Conservation (phyloP, 2,329 filamentous ascomycete species). For the Microdochium trichocladiopsis region DNA sequence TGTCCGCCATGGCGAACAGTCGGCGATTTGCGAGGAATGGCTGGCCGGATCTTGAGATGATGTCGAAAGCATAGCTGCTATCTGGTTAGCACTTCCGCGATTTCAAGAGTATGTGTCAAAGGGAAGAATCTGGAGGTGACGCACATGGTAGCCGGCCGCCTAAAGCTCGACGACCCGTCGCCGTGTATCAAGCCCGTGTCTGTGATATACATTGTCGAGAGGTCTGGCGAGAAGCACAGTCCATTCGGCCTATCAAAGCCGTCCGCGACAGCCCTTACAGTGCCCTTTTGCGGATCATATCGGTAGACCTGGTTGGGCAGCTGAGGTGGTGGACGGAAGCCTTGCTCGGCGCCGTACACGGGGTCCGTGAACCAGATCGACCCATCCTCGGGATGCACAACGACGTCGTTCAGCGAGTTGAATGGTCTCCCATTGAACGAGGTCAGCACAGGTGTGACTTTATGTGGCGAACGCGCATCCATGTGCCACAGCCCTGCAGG, state of each 20-base stretch:
- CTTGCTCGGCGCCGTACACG: slow-evolving; percentile 38
- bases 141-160: slow-evolving; percentile 17
- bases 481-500: slow-evolving; percentile 24
- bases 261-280: slow-evolving; percentile 36
- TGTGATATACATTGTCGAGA: slow-evolving; percentile 35
- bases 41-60: slow-evolving; percentile 13
- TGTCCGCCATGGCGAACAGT: slow-evolving; percentile 41
- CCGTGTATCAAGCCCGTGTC: slow-evolving; percentile 27
- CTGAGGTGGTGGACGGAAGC: slow-evolving; percentile 32
- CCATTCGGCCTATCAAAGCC: slow-evolving; percentile 39
- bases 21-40: slow-evolving; percentile 38
- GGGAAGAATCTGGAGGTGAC: too few relatives aligned
- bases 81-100: not conserved
- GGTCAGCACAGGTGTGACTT: slow-evolving; percentile 19
- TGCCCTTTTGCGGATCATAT: slow-evolving; percentile 29
- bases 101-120: not conserved
- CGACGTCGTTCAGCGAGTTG: slow-evolving; percentile 42
- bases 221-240: slow-evolving; percentile 36
- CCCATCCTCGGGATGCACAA: slow-evolving; percentile 28
- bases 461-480: slow-evolving; percentile 21
- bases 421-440: slow-evolving; percentile 36
- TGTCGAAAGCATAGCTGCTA: slow-evolving; percentile 25
- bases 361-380: slow-evolving; percentile 44
- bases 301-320: slow-evolving; percentile 42
- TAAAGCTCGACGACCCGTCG: slow-evolving; percentile 20